Conservation (phyloP, 2,329 filamentous ascomycete species). For the Plectosphaerella plurivora region DNA sequence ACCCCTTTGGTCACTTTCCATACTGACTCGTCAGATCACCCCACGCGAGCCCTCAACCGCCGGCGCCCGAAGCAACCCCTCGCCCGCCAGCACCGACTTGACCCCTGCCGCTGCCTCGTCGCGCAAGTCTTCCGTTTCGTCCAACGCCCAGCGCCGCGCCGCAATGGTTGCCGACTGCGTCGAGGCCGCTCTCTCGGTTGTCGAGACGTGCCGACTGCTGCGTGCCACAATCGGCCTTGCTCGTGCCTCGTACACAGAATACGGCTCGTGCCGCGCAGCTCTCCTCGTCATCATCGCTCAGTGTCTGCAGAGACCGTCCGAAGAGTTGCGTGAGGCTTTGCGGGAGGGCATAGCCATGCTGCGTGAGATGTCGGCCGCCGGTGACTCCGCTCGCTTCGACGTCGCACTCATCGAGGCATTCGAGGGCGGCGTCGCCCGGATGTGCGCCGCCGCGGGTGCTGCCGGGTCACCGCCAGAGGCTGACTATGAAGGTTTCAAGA, state of each 20-base stretch:
- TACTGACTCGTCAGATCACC: slow-evolving; percentile 27
- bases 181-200: slow-evolving; percentile 44
- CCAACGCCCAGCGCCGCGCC: slow-evolving; percentile 23
- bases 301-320: slow-evolving; percentile 28
- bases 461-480: slow-evolving; percentile 29
- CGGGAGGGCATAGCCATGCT: slow-evolving; percentile 46
- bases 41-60: slow-evolving; percentile 16
- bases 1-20: too few species aligned
- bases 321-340: slow-evolving; percentile 36
- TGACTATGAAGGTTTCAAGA: slow-evolving; percentile 38
- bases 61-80: slow-evolving; percentile 19
- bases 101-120: slow-evolving; percentile 16
- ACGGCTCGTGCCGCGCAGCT: slow-evolving; percentile 50
- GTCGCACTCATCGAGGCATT: slow-evolving; percentile 49
- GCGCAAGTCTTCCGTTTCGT: slow-evolving; percentile 8
- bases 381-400: slow-evolving; percentile 47
- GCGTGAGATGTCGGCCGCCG: slow-evolving; percentile 47
- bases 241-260: slow-evolving; percentile 51
- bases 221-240: slow-evolving; percentile 48
- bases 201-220: slow-evolving; percentile 44
- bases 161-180: slow-evolving; percentile 47
- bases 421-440: slow-evolving; percentile 39
- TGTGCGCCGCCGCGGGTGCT: slow-evolving; percentile 32
- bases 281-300: slow-evolving; percentile 41
- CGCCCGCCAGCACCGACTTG: slow-evolving; percentile 21